These are phyloP conservation scores for Erodium moschatum DNA, from an alignment of 441 rosid genomes.

Conservation along the genomic window DNA sequence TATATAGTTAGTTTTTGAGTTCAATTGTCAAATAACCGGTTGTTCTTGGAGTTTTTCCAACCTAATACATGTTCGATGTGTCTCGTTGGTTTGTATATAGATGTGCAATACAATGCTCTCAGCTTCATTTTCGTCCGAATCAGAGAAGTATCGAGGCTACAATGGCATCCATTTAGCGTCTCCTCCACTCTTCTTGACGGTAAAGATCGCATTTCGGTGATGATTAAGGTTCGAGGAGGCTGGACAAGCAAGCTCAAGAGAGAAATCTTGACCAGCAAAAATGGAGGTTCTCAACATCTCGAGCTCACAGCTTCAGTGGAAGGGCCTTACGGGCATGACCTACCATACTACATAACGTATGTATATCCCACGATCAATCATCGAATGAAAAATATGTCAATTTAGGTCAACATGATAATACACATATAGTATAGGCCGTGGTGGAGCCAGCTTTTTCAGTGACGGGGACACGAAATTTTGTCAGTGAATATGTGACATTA, in stretches of 20 bases:
- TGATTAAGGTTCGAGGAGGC: constrained; percentile 51
- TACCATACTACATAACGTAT: constrained; percentile 67
- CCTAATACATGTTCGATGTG: neutral
- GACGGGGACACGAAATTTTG: too few relatives aligned
- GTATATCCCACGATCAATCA: too few relatives aligned
- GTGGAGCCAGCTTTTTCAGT: too few relatives aligned
- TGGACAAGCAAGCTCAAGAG: constrained; percentile 51
- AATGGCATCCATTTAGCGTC: constrained; percentile 67
- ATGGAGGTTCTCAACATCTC: too few relatives aligned
- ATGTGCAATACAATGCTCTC: constrained; percentile 66
- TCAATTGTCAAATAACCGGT: too few relatives aligned
- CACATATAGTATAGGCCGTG: too few relatives aligned
- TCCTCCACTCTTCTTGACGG: constrained; percentile 61
- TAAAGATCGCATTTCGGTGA: constrained; percentile 41
- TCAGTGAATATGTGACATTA: too few relatives aligned
- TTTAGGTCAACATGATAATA: too few relatives aligned
- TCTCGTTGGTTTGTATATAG: too few relatives aligned
- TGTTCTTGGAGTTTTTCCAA: too few relatives aligned
- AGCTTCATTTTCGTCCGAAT: constrained; percentile 76
- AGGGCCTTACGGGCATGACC: constrained; percentile 69
- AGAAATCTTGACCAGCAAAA: constrained; percentile 31
- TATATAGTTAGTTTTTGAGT: too few relatives aligned
- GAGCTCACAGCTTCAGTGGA: constrained; percentile 54
- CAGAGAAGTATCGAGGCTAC: constrained; percentile 58
- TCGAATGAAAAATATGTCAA: too few relatives aligned